Evolutionary conservation across 768 basidiomycete species (phyloP), one percentile per base, ranked within the genome.

Genomic region (Lentinula sp.): DNA sequence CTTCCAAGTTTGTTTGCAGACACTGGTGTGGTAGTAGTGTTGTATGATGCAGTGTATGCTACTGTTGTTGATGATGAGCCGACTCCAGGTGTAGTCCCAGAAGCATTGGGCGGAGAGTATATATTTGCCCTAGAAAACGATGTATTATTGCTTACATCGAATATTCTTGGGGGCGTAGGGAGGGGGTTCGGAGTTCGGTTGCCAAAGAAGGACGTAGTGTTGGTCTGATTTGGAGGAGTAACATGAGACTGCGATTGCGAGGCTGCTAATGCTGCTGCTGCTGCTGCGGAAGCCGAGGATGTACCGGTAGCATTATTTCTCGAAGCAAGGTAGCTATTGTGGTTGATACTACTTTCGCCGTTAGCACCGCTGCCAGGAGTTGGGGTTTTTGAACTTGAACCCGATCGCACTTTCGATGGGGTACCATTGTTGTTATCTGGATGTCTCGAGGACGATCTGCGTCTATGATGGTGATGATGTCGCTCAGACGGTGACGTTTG

Each of bases 401-500:
- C 35, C 9, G 45, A 35, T 20, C 45, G 48, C 9, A 13, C 8
- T 15, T 37, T 56, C n/a, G 41, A 54, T 53, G 20, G 66, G 61
- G 42, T 63, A 61, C 3, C 55, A 54, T 37, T 66, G 60, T 6
- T 61, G 50, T 37, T 50, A n/a, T 63, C 65, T 15, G 56, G 62
- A n/a, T 51, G 65, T 16, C 51, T 59, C 4, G 66, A 41, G 6
- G 57, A 45, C 37, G 32, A 49, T n/a, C 61, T 51, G 23, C 49
- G 64, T 10, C 56, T 61, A 41, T 39, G 50, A 23, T 41, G 46
- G 20, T 23, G 50, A 32, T 23, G 49, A 52, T 50, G 69, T 57
- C 68, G 80, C 78, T 4, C 71, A 74, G 45, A 80, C 79, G n/a
- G 76, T 73, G 62, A 39, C 18, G n/a, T 3, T 8, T 50, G 20